Evolutionary conservation across 1,284 basidiomycete genomes (phyloP), one percentile per base, ranked within the genome.

Genomic region (Xerocomus minutiporus): DNA sequence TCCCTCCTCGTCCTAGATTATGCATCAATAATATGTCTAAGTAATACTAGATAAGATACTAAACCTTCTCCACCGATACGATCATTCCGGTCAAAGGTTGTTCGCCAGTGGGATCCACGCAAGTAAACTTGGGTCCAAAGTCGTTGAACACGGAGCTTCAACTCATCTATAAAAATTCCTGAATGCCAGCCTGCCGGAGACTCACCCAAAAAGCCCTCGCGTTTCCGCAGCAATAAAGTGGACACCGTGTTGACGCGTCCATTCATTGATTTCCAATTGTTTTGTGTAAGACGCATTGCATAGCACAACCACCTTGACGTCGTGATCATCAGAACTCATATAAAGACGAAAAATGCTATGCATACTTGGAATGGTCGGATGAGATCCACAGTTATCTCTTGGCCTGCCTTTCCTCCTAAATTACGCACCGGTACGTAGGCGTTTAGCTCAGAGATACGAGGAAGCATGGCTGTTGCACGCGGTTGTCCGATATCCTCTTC

Each of bases 31-130:
- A 52, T 55, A 43, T 28, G 28, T 52, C 15, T 23, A 32, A 29
- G 29, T 44, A 38, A 25, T 39, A 29, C 12, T 32, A 13, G 23
- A 26, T 48, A 45, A 45, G 45, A 46, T 45, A 64, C 67, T 8
- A 20, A 47, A 88, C 91, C 75, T 91, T 88, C 52, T 84, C 86
- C 28, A 97, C 82, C 48, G 91, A 91, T 13, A 95, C 94, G 55
- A 99, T 88, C 93, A 99, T 99, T 32, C 97, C 97, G 7, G 83
- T 82, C 52, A 97, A 77, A 9, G 96, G 90, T 65, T 93, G 88
- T 72, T 99, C 97, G 44, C 97, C 97, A 15, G 91, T 97, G 7
- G 94, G 85, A 68, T 99, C 97, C 35, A 95, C 91, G 66, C 93
- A 96, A 26, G 91, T 86, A 69, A 99, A 99, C 68, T 92, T 90